A percentile compares a stretch with the other conserved stretches of the same genome.
Evolutionary conservation across 108 stramenopile species (phyloP).

Genomic region (Nannochloropsis granulata): DNA sequence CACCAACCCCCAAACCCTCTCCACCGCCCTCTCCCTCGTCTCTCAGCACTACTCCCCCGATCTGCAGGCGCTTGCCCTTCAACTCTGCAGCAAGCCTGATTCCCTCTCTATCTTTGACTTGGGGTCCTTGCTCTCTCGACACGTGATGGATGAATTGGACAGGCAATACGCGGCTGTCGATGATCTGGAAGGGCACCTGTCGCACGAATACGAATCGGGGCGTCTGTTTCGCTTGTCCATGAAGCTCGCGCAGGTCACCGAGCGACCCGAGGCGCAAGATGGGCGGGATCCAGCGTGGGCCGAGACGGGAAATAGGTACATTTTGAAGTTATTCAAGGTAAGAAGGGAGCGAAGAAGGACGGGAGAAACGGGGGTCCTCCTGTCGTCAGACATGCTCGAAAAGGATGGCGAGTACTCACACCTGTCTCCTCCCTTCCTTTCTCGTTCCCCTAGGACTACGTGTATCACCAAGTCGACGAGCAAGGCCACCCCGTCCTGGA

Average conservation of each 20-base stretch:
- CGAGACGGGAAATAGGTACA: slow-evolving; percentile 58
- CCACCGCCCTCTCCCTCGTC: slow-evolving; percentile 40
- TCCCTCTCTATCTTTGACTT: slow-evolving; percentile 20
- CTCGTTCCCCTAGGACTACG: slow-evolving; percentile 8
- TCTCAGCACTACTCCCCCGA: slow-evolving; percentile 58
- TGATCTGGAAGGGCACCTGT: slow-evolving; percentile 30
- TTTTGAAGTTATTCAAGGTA: slow-evolving; percentile 62
- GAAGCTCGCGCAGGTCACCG: slow-evolving; percentile 73
- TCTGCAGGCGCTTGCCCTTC: slow-evolving; percentile 47
- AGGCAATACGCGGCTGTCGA: not conserved
- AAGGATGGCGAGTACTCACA: not conserved
- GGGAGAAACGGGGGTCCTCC: not conserved
- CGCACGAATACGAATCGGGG: slow-evolving; percentile 66
- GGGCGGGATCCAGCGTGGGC: slow-evolving; percentile 56
- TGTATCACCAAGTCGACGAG: slow-evolving; percentile 77
- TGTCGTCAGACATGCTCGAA: not conserved
- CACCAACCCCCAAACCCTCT: slow-evolving; percentile 20
- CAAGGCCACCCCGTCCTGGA: slow-evolving; percentile 74
- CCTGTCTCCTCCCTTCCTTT: not conserved
- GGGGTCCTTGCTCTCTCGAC: not conserved
- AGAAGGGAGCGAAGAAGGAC: not conserved
- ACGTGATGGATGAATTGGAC: not conserved
- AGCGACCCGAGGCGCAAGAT: slow-evolving; percentile 72
- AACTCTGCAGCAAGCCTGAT: slow-evolving; percentile 40
- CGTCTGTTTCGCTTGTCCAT: slow-evolving; percentile 59